Evolutionary conservation across 2,329 filamentous ascomycete genomes (phyloP).

Genomic region (Colletotrichum coccodes): DNA sequence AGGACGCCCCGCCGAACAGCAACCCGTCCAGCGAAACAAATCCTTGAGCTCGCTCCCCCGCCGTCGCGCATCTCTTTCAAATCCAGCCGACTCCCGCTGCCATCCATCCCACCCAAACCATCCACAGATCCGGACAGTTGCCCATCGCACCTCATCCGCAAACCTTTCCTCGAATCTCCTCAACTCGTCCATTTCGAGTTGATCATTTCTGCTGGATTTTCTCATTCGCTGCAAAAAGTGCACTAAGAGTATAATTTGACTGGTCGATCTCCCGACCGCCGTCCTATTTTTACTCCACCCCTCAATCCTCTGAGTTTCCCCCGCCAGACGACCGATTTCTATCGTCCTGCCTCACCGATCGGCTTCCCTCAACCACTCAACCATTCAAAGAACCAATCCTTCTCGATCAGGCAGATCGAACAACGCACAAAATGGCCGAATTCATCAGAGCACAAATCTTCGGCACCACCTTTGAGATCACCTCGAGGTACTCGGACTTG

Average conservation of each 20-base stretch:
- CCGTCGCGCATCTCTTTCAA: conserved; percentile 26
- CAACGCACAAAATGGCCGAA: conserved; percentile 83
- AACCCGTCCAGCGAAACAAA: conserved; percentile 30
- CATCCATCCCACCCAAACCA: conserved; percentile 7
- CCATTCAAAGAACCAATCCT: neutral
- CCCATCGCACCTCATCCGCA: conserved; percentile 5
- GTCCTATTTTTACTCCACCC: conserved; percentile 3
- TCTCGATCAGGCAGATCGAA: conserved; percentile 23
- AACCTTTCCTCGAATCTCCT: conserved; percentile 1
- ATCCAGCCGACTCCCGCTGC: conserved; percentile 18
- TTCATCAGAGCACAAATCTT: conserved; percentile 99
- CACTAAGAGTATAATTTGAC: neutral
- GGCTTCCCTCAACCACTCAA: neutral
- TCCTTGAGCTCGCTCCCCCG: conserved; percentile 30
- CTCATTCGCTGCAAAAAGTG: neutral
- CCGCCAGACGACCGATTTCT: neutral
- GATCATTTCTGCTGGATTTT: neutral
- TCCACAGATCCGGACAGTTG: conserved; percentile 3
- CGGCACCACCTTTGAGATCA: conserved; percentile 99
- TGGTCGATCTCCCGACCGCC: conserved; percentile 17
- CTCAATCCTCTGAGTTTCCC: conserved; percentile 14
- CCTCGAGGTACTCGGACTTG: conserved; percentile 95
- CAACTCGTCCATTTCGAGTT: conserved; percentile 15
- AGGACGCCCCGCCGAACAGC: conserved; percentile 26
- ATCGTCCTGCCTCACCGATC: neutral